Conservation (phyloP, 257 asterid species). For the Buddleja alternifolia region DNA sequence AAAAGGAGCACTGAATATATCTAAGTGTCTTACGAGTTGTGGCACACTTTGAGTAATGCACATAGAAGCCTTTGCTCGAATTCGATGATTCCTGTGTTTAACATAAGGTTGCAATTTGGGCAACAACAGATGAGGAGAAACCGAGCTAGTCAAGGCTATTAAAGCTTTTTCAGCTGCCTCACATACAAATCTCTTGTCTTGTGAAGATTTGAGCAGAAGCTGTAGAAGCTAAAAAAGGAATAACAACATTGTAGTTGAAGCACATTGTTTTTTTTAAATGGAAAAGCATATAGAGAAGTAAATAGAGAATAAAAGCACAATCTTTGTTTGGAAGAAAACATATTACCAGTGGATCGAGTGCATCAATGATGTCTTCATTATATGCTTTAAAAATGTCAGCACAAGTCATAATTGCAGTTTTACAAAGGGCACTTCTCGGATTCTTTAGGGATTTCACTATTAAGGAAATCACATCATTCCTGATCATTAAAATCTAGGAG, state of each 20-base stretch:
- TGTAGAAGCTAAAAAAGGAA: constrained; percentile 61
- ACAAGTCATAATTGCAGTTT: constrained; percentile 83
- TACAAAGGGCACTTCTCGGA: constrained; percentile 92
- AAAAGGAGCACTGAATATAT: background rate
- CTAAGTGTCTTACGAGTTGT: constrained; percentile 51
- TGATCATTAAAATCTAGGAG: constrained; percentile 35
- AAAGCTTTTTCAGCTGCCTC: constrained; percentile 87
- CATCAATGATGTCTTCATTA: constrained; percentile 63
- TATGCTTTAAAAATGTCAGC: constrained; percentile 77
- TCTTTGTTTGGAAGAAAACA: constrained; percentile 12
- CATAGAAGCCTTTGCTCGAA: constrained; percentile 86
- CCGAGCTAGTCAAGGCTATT: constrained; percentile 64
- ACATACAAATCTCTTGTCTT: constrained; percentile 88
- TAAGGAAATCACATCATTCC: constrained; percentile 63
- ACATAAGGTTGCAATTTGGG: constrained; percentile 76
- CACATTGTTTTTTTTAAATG: background rate
- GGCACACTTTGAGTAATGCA: constrained; percentile 71
- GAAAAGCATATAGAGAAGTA: background rate
- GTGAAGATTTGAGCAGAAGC: constrained; percentile 88
- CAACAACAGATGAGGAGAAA: constrained; percentile 67
- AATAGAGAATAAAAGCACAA: constrained; percentile 10
- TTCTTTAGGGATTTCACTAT: constrained; percentile 77
- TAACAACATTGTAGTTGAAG: constrained; percentile 17
- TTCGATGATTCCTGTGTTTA: constrained; percentile 80
- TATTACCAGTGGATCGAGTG: constrained; percentile 75